A percentile compares a stretch with the other conserved stretches of the same genome.
phyloP scores from a whole-genome alignment of 345 rosid genomes.

The Isatis tinctoria region DNA sequence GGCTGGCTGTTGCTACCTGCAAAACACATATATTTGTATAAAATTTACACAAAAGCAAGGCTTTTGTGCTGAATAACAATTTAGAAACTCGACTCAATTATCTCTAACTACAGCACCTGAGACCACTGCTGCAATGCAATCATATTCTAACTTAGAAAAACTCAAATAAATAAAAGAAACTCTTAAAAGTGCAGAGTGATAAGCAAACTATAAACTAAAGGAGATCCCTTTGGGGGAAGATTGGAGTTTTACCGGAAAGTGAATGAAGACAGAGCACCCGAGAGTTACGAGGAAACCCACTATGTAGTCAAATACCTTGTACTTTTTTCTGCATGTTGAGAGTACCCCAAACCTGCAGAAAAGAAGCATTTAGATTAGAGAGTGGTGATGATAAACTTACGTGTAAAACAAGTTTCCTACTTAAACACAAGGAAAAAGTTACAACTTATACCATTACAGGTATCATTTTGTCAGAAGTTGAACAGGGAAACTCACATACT shows the following conservation, averaged over 20 bases:
- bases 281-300: conserved; percentile 38
- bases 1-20: conserved; percentile 93
- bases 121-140: not conserved
- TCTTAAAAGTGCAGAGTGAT: not conserved
- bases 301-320: not conserved
- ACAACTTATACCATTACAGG: conserved; percentile 83
- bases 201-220: not conserved
- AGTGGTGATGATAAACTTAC: not conserved
- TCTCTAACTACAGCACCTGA: not conserved
- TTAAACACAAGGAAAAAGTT: not conserved
- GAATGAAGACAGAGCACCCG: conserved; percentile 81
- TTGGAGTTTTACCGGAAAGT: conserved; percentile 60
- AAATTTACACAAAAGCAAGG: not conserved
- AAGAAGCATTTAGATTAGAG: not conserved
- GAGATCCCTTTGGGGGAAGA: not conserved
- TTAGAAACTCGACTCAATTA: not conserved
- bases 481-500: conserved; percentile 93
- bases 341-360: conserved; percentile 74
- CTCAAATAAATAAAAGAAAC: conserved; percentile 6
- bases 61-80: not conserved
- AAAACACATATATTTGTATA: not conserved
- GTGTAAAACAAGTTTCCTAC: not conserved
- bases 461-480: conserved; percentile 96
- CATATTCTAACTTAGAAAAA: conserved; percentile 8
- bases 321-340: conserved; percentile 33